Evolutionary conservation across 78 protist genomes (phyloP), one percentile per base, ranked within the genome.

Genomic region (Dictyostelium discoideum): DNA sequence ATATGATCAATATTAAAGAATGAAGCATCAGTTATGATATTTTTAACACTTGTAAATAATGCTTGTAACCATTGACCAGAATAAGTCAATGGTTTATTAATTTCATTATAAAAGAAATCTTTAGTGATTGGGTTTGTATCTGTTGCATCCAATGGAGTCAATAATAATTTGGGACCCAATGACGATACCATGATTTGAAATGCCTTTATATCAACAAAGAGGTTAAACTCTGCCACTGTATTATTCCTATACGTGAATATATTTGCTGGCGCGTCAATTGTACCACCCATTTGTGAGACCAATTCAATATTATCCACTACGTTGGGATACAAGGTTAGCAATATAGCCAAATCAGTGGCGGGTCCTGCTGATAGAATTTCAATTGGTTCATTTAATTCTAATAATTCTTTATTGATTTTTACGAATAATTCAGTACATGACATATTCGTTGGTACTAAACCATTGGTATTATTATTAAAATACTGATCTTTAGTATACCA

Each of bases 271-370:
- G 24, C 74, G 9, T 65, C 24, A 65, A 65, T 65, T 0, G 24
- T 65, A 65, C 74, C 74, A 65, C 74, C 74, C 74, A 65, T 65
- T 65, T 65, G 74, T 65, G 74, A 65, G 24, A 65, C 74, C 8
- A 65, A n/a, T 65, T 65, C 74, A 7, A 65, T 65, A n/a, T 24
- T 65, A 22, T 65, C 74, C 0, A 65, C 3, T n/a, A 65, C 74
- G 0, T 8, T 22, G 0, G 74, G 74, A 22, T 65, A 2, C 3
- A 6, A 3, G 14, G 24, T 65, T n/a, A 65, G 24, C 24, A 65
- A 24, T 65, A 65, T n/a, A 5, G 74, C 74, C 24, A 65, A n/a
- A n/a, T 65, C 74, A 24, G 74, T 65, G 22, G 74, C 74, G 2
- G 74, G 74, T 22, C 74, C 74, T 13, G 74, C 24, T 65, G 74